Evolutionary conservation across 2,329 filamentous ascomycete species (phyloP).

Genomic region (Pseudogymnoascus sp.): DNA sequence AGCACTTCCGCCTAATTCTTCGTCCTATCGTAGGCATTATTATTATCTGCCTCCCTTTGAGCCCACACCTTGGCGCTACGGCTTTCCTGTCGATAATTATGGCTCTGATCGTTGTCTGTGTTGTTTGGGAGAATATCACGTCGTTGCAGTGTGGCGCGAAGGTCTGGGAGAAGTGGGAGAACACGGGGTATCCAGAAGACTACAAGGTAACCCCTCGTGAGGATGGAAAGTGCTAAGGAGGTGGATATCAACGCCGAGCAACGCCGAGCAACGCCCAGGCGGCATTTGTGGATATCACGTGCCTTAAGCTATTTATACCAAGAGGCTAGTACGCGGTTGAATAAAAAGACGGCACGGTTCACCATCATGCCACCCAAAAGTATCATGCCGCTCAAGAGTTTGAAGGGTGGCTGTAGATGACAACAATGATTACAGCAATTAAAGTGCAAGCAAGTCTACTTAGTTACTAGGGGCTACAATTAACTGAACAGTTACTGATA

Average conservation of each 20-base stretch:
- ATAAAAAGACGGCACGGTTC: no score
- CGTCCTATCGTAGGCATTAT: conserved; percentile 29
- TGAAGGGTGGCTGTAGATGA: no score
- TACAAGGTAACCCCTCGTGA: not conserved
- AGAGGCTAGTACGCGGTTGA: no score
- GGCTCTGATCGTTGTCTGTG: conserved; percentile 34
- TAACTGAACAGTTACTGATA: no score
- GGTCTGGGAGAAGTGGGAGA: conserved; percentile 26
- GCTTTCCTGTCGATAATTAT: conserved; percentile 35
- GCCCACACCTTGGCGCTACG: conserved; percentile 27
- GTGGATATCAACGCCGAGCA: not conserved
- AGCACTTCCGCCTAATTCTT: conserved; percentile 14
- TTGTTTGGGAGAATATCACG: conserved; percentile 37
- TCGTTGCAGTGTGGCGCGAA: conserved; percentile 15
- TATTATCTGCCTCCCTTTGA: conserved; percentile 30
- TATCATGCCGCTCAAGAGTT: no score
- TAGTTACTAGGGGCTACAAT: no score
- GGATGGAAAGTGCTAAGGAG: not conserved
- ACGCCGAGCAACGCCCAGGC: not conserved
- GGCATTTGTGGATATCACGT: not conserved
- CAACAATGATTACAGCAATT: no score
- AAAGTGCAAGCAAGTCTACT: no score
- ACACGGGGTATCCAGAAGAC: conserved; percentile 24
- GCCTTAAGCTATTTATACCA: not conserved
- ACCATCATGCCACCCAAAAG: no score